Evolutionary conservation across 495 filamentous ascomycete genomes (phyloP).

Genomic region (Neurospora hispaniola): DNA sequence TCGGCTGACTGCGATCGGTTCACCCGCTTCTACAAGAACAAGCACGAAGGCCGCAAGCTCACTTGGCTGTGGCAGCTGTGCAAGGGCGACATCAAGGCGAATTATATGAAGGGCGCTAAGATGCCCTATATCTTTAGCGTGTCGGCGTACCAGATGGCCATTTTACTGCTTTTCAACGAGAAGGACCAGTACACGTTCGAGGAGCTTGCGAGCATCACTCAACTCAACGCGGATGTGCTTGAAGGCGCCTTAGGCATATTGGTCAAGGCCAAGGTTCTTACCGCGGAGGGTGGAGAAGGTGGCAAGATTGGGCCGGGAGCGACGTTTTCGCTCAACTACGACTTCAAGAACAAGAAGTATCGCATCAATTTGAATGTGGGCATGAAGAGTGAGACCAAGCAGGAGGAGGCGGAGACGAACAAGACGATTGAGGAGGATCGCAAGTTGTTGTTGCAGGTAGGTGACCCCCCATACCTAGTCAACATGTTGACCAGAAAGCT

Average conservation of each 20-base stretch:
- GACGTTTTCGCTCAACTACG: constrained; percentile 71
- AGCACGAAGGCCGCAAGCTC: constrained; percentile 91
- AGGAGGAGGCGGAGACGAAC: constrained; percentile 91
- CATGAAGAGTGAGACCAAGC: constrained; percentile 89
- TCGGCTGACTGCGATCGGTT: constrained; percentile 81
- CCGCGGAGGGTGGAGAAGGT: constrained; percentile 48
- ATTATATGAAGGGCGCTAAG: constrained; percentile 80
- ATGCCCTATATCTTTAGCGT: constrained; percentile 96
- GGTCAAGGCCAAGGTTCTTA: constrained; percentile 82
- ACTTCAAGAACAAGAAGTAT: constrained; percentile 96
- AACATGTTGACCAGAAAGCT: background rate
- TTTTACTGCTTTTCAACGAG: constrained; percentile 94
- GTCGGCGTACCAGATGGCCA: constrained; percentile 94
- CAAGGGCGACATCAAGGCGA: constrained; percentile 92
- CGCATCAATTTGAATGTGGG: constrained; percentile 91
- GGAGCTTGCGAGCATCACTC: constrained; percentile 72
- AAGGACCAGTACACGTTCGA: constrained; percentile 74
- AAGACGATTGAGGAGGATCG: constrained; percentile 99
- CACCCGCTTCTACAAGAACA: constrained; percentile 82
- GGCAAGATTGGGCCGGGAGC: constrained; percentile 68
- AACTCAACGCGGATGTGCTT: constrained; percentile 65
- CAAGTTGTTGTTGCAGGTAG: constrained; percentile 91
- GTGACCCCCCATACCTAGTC: background rate
- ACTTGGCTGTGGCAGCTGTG: constrained; percentile 98
- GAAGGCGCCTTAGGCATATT: constrained; percentile 78